Conservation (phyloP, 1,139 yeast genomes). For the Suhomyces bolitotheri region DNA sequence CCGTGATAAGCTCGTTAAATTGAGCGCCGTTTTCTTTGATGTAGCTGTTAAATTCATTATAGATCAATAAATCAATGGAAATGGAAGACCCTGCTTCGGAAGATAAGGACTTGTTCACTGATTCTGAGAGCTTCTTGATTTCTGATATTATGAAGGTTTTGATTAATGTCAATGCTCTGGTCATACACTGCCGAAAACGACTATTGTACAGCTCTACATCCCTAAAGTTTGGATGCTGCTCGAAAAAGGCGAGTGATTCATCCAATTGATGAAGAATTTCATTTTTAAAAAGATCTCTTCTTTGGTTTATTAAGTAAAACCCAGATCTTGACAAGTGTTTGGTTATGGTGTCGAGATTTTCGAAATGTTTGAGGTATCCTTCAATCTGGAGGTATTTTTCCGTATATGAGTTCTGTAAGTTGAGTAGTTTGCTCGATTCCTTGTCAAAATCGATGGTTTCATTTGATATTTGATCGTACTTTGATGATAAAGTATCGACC, state of each 20-base stretch:
- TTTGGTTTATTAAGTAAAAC: conserved; percentile 60
- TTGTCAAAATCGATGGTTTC: conserved; percentile 67
- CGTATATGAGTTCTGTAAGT: conserved; percentile 48
- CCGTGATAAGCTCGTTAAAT: conserved; percentile 48
- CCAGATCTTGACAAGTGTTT: conserved; percentile 65
- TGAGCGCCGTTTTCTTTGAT: conserved; percentile 22
- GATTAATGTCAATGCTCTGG: conserved; percentile 75
- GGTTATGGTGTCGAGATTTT: conserved; percentile 68
- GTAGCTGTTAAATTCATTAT: conserved; percentile 52
- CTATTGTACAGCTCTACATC: conserved; percentile 72
- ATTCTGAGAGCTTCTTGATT: conserved; percentile 49
- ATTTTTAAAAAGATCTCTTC: conserved; percentile 19
- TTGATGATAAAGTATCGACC: conserved; percentile 45
- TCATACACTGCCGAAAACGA: conserved; percentile 81
- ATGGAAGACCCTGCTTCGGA: conserved; percentile 7
- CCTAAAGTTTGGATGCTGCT: conserved; percentile 50
- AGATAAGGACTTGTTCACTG: conserved; percentile 34
- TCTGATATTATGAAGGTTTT: conserved; percentile 63
- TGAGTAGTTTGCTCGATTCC: conserved; percentile 54
- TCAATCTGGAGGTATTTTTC: conserved; percentile 52
- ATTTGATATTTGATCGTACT: conserved; percentile 55
- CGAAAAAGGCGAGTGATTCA: conserved; percentile 41
- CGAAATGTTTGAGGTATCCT: conserved; percentile 59
- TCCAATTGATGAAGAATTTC: conserved; percentile 61
- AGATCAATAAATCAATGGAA: conserved; percentile 36